These are phyloP conservation scores for Fusarium sp. DNA, from an alignment of 2,329 filamentous ascomycete species.

Conservation along the genomic window DNA sequence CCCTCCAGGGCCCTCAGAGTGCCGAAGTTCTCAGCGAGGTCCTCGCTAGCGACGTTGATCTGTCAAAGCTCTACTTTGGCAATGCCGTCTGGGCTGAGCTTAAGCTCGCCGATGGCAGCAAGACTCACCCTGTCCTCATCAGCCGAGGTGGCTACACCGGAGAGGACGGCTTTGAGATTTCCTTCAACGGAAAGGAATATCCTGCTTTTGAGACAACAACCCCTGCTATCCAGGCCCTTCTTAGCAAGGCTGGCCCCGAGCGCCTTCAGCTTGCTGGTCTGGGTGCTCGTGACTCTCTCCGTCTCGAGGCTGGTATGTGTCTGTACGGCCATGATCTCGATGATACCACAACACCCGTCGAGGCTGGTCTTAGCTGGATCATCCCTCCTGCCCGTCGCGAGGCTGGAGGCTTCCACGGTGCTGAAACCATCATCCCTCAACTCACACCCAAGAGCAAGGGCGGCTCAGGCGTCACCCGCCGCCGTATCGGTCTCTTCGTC, in stretches of 20 bases:
- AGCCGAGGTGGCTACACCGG: constrained; percentile 95
- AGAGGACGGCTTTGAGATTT: constrained; percentile 98
- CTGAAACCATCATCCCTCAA: constrained; percentile 79
- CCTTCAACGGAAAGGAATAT: constrained; percentile 65
- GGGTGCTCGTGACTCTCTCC: constrained; percentile 88
- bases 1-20: constrained; percentile 86
- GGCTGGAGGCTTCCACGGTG: constrained; percentile 82
- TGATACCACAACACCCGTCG: constrained; percentile 72
- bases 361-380: constrained; percentile 75
- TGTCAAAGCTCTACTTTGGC: constrained; percentile 84
- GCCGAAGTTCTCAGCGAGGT: constrained; percentile 73
- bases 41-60: constrained; percentile 63
- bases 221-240: constrained; percentile 72
- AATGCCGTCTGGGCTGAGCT: constrained; percentile 74
- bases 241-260: constrained; percentile 68
- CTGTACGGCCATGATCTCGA: constrained; percentile 99
- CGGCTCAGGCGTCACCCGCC: constrained; percentile 72
- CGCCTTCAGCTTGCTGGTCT: constrained; percentile 83
- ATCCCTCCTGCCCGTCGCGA: constrained; percentile 79
- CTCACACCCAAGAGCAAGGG: constrained; percentile 78
- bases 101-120: constrained; percentile 62
- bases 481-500: constrained; percentile 83
- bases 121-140: constrained; percentile 64
- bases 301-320: constrained; percentile 97
- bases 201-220: constrained; percentile 54